Conservation (phyloP, 1,139 yeast species). For the Saccharomyces uvarum region DNA sequence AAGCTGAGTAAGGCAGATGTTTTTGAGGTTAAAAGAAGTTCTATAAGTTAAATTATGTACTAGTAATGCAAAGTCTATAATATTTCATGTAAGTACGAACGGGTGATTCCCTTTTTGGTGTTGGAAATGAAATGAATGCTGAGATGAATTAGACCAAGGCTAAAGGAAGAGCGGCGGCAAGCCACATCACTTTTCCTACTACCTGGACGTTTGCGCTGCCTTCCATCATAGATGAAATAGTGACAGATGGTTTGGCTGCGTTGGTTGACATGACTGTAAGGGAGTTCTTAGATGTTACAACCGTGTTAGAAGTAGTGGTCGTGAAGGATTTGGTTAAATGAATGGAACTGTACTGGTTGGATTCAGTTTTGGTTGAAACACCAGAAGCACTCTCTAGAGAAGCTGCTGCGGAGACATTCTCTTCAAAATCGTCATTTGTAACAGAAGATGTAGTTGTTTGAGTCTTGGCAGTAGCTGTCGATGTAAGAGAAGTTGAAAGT, state of each 20-base stretch:
- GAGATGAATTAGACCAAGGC: neutral
- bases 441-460: neutral
- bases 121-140: neutral
- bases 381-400: neutral
- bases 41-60: neutral
- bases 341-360: neutral
- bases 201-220: neutral
- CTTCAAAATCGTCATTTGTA: neutral
- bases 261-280: neutral
- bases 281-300: neutral
- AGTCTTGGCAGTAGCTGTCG: neutral
- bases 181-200: neutral
- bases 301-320: neutral
- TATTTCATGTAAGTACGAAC: neutral
- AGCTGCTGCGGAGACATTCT: neutral
- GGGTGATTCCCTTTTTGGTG: neutral
- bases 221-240: neutral
- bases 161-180: neutral
- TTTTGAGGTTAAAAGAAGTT: neutral
- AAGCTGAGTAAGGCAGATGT: neutral
- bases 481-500: neutral
- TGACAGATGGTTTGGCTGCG: neutral
- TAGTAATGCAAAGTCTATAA: neutral
- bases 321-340: neutral
- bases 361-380: neutral